A percentile compares a stretch with the other conserved stretches of the same genome.
Evolutionary conservation across 495 filamentous ascomycete genomes (phyloP).

Genomic region (Niebla homalea): DNA sequence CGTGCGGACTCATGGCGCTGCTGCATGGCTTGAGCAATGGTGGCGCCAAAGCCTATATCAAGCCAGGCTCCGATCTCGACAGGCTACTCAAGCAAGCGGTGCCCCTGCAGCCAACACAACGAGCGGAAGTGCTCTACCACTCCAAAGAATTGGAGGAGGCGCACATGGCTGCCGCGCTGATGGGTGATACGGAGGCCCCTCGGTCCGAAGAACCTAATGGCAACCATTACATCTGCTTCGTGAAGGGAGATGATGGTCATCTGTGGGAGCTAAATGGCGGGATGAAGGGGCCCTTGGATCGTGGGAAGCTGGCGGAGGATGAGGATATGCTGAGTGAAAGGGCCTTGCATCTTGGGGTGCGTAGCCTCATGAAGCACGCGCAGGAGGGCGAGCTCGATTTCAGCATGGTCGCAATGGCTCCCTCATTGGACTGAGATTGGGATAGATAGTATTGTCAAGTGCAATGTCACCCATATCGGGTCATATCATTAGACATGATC

Average conservation of each 20-base stretch:
- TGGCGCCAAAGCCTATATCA: constrained; percentile 10
- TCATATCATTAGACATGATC: no score
- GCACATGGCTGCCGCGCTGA: constrained; percentile 28
- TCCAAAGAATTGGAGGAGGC: constrained; percentile 5
- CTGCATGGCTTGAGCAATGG: constrained; percentile 61
- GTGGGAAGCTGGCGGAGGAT: constrained; percentile 36
- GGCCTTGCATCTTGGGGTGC: constrained; percentile 46
- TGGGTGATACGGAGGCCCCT: constrained; percentile 55
- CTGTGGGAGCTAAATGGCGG: constrained; percentile 81
- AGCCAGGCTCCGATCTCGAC: constrained; percentile 35
- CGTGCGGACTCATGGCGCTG: constrained; percentile 75
- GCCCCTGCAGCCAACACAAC: constrained; percentile 31
- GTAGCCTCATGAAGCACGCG: constrained; percentile 18
- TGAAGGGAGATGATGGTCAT: constrained; percentile 53
- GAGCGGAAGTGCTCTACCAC: constrained; percentile 61
- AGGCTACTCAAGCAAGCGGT: constrained; percentile 33
- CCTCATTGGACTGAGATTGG: background rate
- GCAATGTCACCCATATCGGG: no score
- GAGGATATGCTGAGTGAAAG: constrained; percentile 60
- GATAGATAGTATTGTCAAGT: no score
- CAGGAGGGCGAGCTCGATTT: constrained; percentile 14
- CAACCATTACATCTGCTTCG: constrained; percentile 72
- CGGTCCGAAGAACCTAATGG: constrained; percentile 13
- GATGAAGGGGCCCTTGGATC: constrained; percentile 53
- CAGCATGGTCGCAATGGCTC: constrained; percentile 12